Conservation (phyloP, 106 monocot species). For the Alisma plantagoaquatica region DNA sequence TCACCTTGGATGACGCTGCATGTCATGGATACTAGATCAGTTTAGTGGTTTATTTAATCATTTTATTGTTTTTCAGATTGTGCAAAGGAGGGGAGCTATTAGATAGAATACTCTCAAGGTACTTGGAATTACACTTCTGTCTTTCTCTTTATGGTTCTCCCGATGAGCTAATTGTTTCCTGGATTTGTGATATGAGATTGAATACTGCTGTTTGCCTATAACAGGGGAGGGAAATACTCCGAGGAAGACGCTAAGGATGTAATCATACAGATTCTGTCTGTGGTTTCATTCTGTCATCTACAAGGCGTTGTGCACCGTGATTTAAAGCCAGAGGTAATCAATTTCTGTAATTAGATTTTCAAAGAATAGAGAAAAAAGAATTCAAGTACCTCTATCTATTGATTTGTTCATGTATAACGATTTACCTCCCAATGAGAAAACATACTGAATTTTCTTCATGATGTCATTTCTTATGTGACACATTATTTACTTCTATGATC, state of each 20-base stretch:
- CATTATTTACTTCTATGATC: too few species aligned
- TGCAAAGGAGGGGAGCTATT: constrained; percentile 88
- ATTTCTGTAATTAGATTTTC: constrained; percentile 49
- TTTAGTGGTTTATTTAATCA: background rate
- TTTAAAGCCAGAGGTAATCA: constrained; percentile 84
- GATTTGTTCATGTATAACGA: background rate
- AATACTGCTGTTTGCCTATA: constrained; percentile 25
- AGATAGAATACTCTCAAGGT: constrained; percentile 83
- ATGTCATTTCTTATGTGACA: constrained; percentile 1
- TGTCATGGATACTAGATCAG: too few species aligned
- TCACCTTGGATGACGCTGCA: too few species aligned
- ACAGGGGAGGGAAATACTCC: constrained; percentile 72
- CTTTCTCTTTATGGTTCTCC: background rate
- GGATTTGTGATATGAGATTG: constrained; percentile 37
- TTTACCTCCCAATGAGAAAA: background rate
- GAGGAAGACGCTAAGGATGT: constrained; percentile 68
- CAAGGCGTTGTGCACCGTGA: constrained; percentile 76
- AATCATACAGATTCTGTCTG: constrained; percentile 54
- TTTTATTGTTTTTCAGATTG: constrained; percentile 37
- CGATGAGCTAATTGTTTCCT: constrained; percentile 10
- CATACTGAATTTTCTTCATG: background rate
- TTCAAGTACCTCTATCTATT: constrained; percentile 19
- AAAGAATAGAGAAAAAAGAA: constrained; percentile 50
- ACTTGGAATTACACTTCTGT: constrained; percentile 1
- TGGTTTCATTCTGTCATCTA: constrained; percentile 59